A percentile compares a stretch with the other conserved stretches of the same genome.
These are phyloP conservation scores for Emmonsiellopsis sp. DNA, from an alignment of 2,329 filamentous ascomycete species.

Conservation along the genomic window DNA sequence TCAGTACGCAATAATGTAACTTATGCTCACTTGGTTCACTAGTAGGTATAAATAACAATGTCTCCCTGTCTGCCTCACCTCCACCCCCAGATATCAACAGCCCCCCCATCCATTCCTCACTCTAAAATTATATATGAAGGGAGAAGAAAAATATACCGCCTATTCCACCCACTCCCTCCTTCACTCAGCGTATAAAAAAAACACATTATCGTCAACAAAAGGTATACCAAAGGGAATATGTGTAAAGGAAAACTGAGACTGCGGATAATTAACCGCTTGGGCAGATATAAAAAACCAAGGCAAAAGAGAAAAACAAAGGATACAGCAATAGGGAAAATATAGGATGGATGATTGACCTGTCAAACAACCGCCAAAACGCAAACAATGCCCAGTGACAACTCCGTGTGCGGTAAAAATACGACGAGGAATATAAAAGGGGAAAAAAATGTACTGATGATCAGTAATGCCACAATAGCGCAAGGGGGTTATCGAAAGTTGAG, in stretches of 20 bases:
- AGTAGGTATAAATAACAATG: not conserved
- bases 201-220: not conserved
- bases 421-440: not conserved
- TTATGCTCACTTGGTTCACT: not conserved
- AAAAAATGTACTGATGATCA: not conserved
- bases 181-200: not conserved
- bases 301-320: constrained; percentile 6
- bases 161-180: too few species aligned
- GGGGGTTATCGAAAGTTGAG: not conserved
- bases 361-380: not conserved
- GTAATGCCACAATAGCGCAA: not conserved
- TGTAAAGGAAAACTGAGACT: not conserved
- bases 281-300: constrained; percentile 13
- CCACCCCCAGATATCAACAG: too few species aligned
- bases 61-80: not conserved
- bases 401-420: not conserved
- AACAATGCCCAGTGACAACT: constrained; percentile 2
- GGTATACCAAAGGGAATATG: constrained; percentile 2
- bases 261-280: not conserved
- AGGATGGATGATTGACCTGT: not conserved
- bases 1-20: not conserved
- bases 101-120: too few species aligned
- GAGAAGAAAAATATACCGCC: not conserved
- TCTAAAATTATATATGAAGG: too few species aligned
- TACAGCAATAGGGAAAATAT: not conserved